Evolutionary conservation across 2,329 filamentous ascomycete genomes (phyloP).

Genomic region (Cyphellophora europaea): DNA sequence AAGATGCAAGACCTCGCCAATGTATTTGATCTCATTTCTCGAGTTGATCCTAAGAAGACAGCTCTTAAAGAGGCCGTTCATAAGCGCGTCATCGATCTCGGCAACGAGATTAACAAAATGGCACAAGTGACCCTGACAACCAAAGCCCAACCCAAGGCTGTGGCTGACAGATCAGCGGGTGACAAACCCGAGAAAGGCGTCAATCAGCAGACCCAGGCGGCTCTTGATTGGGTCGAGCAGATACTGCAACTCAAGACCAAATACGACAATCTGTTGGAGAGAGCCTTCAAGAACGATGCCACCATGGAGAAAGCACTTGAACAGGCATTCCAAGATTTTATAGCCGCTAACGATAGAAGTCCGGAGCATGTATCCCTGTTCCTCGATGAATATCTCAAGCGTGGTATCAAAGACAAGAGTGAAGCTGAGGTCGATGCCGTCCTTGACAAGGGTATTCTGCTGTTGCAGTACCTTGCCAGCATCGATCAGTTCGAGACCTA

Average conservation of each 20-base stretch:
- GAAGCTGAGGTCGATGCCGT: slow-evolving; percentile 77
- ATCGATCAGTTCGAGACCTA: slow-evolving; percentile 95
- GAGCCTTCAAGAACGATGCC: slow-evolving; percentile 66
- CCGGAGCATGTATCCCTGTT: slow-evolving; percentile 93
- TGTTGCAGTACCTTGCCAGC: slow-evolving; percentile 81
- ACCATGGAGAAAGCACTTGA: slow-evolving; percentile 73
- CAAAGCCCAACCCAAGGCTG: slow-evolving; percentile 41
- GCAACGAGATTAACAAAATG: slow-evolving; percentile 67
- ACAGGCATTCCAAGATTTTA: slow-evolving; percentile 82
- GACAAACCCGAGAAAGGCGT: slow-evolving; percentile 46
- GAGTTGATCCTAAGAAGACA: slow-evolving; percentile 65
- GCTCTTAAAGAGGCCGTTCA: slow-evolving; percentile 64
- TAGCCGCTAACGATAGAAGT: slow-evolving; percentile 77
- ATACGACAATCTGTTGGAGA: slow-evolving; percentile 69
- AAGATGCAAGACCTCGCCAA: slow-evolving; percentile 67
- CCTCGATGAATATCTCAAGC: slow-evolving; percentile 93
- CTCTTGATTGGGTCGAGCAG: slow-evolving; percentile 92
- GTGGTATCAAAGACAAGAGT: slow-evolving; percentile 85
- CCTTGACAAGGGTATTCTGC: slow-evolving; percentile 78
- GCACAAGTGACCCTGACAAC: slow-evolving; percentile 46
- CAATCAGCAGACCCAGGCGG: slow-evolving; percentile 75
- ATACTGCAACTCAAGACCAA: slow-evolving; percentile 78
- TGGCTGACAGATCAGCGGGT: slow-evolving; percentile 36
- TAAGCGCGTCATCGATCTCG: slow-evolving; percentile 67
- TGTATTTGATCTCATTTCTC: slow-evolving; percentile 67